Evolutionary conservation across 2,329 filamentous ascomycete species (phyloP), one percentile per base, ranked within the genome.

Genomic region (Epichloe glyceriae): DNA sequence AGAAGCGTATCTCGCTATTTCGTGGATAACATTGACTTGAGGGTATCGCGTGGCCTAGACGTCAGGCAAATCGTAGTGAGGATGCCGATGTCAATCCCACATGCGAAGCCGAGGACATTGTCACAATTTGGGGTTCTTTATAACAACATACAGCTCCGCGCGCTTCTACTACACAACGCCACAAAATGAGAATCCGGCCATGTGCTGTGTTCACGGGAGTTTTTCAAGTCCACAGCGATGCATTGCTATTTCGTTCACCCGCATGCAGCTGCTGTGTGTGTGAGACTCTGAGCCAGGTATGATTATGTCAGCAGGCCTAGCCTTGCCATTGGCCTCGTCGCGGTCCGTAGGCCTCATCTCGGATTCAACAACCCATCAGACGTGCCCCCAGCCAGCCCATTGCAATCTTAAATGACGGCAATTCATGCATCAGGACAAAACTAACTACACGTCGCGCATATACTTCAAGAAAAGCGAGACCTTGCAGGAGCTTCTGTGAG

Each of bases 291-390:
- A 20, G 39, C 19, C 47, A 35, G 35, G 33, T 19, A 38, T 39
- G 50, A 41, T 52, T 52, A 52, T 42, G 50, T 52, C 47, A 52
- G 47, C 50, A 39, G 11, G 11, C 30, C 30, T 4, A 38, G 47
- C 42, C 33, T 46, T 37, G 50, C 22, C 41, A 49, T 48, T 48
- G 50, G 47, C 38, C 42, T 41, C 38, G 50, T 46, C 37, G 50
- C 47, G 50, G 14, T 41, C 14, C 33, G n/a, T 4, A 33, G 26
- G 38, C 7, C 19, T 46, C 39, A 33, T 7, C 19, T 5, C 11
- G 41, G 35, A 44, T 26, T 37, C n/a, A 15, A 33, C 38, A 44
- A 39, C 33, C 10, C 20, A 22, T 26, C 46, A 35, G 37, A 39
- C 42, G 41, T 46, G 15, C 41, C 17, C 14, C 17, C 4, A 11